Conservation (phyloP, 495 filamentous ascomycete genomes). For the Pseudomonodictys pantanalensis region DNA sequence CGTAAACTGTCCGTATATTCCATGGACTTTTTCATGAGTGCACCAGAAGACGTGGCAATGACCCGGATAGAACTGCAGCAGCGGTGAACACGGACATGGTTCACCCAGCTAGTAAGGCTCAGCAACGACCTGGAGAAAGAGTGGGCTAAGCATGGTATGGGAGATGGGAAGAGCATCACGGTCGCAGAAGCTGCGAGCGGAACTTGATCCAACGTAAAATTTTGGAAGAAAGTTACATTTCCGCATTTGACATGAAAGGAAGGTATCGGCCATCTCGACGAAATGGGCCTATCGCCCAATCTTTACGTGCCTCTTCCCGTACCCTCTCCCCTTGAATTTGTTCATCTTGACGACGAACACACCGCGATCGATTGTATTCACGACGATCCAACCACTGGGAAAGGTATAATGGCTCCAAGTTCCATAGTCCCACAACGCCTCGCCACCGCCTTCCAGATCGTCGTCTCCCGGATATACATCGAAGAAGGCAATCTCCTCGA, state of each 20-base stretch:
- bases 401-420: constrained; percentile 59
- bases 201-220: too few species aligned
- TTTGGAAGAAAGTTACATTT: too few species aligned
- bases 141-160: too few species aligned
- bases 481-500: constrained; percentile 56
- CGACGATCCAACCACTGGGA: constrained; percentile 50
- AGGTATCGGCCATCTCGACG: not conserved
- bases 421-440: constrained; percentile 50
- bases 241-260: not conserved
- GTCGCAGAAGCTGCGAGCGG: too few species aligned
- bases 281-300: not conserved
- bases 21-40: too few species aligned
- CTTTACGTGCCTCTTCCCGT: constrained; percentile 7
- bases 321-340: constrained; percentile 3
- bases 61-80: too few species aligned
- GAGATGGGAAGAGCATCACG: too few species aligned
- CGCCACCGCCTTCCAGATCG: constrained; percentile 42
- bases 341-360: constrained; percentile 23
- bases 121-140: too few species aligned
- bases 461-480: constrained; percentile 62
- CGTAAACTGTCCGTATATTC: too few species aligned
- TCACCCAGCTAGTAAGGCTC: too few species aligned
- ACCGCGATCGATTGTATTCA: constrained; percentile 61
- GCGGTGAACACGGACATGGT: too few species aligned
- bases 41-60: too few species aligned